Conservation (phyloP, 768 basidiomycete genomes). For the Cystobasidium tubakii region DNA sequence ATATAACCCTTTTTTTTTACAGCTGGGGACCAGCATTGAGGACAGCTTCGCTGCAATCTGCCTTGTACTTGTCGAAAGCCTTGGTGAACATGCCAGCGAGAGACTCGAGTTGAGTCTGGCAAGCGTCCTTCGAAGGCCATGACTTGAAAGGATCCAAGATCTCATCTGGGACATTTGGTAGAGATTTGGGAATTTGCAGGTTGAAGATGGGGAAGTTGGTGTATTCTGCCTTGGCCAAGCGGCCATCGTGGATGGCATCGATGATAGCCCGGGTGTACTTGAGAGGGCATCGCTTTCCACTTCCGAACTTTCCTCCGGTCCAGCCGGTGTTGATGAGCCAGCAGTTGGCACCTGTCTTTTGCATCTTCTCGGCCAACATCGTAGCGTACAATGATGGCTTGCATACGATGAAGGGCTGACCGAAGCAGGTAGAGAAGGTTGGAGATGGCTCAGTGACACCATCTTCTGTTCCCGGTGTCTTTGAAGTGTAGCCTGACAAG, state of each 20-base stretch:
- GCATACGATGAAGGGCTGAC: constrained; percentile 97
- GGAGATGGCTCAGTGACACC: constrained; percentile 97
- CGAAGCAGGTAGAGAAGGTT: constrained; percentile 98
- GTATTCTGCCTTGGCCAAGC: constrained; percentile 77
- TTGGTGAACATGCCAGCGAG: constrained; percentile 78
- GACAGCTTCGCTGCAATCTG: constrained; percentile 19
- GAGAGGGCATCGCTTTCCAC: constrained; percentile 90
- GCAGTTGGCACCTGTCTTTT: constrained; percentile 78
- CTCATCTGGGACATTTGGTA: constrained; percentile 84
- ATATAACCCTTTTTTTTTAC: constrained; percentile 3
- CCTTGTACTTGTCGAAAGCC: constrained; percentile 75
- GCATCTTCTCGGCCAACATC: constrained; percentile 95
- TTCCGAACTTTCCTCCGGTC: constrained; percentile 82
- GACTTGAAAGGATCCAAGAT: constrained; percentile 80
- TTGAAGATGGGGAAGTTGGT: constrained; percentile 67
- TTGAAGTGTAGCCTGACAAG: constrained; percentile 59
- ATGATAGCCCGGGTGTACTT: constrained; percentile 92
- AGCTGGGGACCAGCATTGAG: constrained; percentile 29
- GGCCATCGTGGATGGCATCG: constrained; percentile 91
- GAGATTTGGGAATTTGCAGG: constrained; percentile 70
- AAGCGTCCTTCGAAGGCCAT: constrained; percentile 83
- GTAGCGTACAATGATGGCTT: constrained; percentile 74
- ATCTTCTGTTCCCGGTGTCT: constrained; percentile 83
- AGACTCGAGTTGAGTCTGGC: constrained; percentile 79
- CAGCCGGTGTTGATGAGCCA: constrained; percentile 95